phyloP scores from a whole-genome alignment of 2,329 filamentous ascomycete species.

The Aspergillus tamarii region DNA sequence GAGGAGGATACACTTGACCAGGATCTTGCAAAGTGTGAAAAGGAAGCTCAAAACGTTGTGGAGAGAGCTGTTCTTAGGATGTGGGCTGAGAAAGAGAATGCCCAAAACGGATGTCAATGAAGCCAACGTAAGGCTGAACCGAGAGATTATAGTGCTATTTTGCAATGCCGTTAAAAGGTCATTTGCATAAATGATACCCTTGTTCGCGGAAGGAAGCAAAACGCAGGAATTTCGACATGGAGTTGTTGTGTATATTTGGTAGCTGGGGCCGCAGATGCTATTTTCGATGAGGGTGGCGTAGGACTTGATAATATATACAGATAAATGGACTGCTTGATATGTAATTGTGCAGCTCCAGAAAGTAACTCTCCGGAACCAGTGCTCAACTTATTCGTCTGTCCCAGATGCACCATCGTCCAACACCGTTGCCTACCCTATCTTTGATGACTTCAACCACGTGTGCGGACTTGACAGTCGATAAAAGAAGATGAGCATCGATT shows the following conservation, averaged over 20 bases:
- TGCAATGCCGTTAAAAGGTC: slow-evolving; percentile 4
- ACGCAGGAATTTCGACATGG: slow-evolving; percentile 25
- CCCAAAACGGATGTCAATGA: slow-evolving; percentile 21
- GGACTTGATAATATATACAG: slow-evolving; percentile 5
- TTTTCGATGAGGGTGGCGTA: slow-evolving; percentile 26
- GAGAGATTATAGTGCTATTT: background rate
- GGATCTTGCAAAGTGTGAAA: slow-evolving; percentile 44
- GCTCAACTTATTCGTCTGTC: background rate
- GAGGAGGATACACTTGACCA: slow-evolving; percentile 45
- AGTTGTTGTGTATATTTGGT: slow-evolving; percentile 28
- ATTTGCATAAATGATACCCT: slow-evolving; percentile 32
- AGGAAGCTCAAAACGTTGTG: slow-evolving; percentile 45
- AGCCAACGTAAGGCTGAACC: background rate
- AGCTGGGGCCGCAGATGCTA: slow-evolving; percentile 7
- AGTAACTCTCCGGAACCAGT: background rate
- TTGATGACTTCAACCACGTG: slow-evolving; percentile 44
- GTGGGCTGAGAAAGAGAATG: slow-evolving; percentile 40
- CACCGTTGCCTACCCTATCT: slow-evolving; percentile 37
- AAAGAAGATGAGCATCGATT: slow-evolving; percentile 43
- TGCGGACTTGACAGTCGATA: slow-evolving; percentile 31
- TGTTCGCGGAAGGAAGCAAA: slow-evolving; percentile 18
- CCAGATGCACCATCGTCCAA: slow-evolving; percentile 44
- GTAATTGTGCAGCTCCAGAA: background rate
- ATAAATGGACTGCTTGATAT: background rate
- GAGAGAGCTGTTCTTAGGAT: slow-evolving; percentile 49